Evolutionary conservation across 2,329 filamentous ascomycete genomes (phyloP).

Genomic region (Diaporthe sp.): DNA sequence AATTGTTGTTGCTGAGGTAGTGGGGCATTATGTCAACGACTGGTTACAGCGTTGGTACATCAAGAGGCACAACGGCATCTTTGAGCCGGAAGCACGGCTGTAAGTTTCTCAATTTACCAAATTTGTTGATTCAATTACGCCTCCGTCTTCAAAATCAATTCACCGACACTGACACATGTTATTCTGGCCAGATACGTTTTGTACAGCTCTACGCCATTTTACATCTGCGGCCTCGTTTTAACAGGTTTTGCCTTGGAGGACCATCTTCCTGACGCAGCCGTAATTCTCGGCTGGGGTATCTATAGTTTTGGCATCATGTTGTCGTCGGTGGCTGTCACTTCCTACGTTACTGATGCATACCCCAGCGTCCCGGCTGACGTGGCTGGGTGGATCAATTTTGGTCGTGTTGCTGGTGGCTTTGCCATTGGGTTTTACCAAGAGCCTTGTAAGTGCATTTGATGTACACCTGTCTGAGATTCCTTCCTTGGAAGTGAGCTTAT

Average conservation of each 20-base stretch:
- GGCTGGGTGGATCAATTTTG: neutral
- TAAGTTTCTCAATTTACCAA: constrained; percentile 45
- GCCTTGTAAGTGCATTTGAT: neutral
- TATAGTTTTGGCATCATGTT: constrained; percentile 6
- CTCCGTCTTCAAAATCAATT: neutral
- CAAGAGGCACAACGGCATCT: constrained; percentile 46
- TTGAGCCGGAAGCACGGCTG: constrained; percentile 61
- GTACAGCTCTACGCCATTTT: neutral
- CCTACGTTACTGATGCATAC: neutral
- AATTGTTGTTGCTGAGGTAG: constrained; percentile 58
- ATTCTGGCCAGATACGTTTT: neutral
- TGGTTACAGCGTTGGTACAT: constrained; percentile 52
- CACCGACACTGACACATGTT: neutral
- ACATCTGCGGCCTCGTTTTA: neutral
- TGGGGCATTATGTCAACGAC: constrained; percentile 63
- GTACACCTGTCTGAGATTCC: neutral
- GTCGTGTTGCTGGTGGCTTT: neutral
- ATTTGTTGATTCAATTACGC: constrained; percentile 46
- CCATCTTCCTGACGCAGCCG: neutral
- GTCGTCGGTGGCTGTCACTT: neutral
- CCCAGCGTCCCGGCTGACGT: neutral
- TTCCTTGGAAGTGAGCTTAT: neutral
- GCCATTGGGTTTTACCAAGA: neutral
- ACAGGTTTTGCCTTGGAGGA: neutral
- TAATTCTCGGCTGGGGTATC: neutral